Conservation (phyloP, 2,329 filamentous ascomycete species). For the Fusarium miscanthi region DNA sequence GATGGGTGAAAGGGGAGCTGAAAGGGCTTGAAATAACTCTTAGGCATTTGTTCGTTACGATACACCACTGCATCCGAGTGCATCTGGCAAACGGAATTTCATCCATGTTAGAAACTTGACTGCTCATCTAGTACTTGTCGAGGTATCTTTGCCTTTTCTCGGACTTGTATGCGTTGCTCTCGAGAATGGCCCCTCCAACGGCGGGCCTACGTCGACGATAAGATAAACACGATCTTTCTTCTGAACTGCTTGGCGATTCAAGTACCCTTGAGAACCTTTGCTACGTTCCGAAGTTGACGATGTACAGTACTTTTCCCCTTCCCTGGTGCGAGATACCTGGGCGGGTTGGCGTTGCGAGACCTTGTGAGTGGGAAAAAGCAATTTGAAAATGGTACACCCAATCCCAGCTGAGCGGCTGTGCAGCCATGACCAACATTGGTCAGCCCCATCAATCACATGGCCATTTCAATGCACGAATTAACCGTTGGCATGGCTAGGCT, state of each 20-base stretch:
- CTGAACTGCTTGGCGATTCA: conserved; percentile 15
- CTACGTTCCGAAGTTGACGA: conserved; percentile 16
- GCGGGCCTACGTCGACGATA: conserved; percentile 16
- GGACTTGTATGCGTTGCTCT: conserved; percentile 8
- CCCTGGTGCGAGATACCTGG: conserved; percentile 29
- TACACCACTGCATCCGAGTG: conserved; percentile 15
- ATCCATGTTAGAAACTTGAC: conserved; percentile 18
- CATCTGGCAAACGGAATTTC: conserved; percentile 18
- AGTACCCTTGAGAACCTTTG: conserved; percentile 36
- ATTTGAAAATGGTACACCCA: conserved; percentile 38
- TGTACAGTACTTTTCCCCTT: conserved; percentile 40
- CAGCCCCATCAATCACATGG: conserved; percentile 45
- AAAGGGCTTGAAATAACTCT: not conserved
- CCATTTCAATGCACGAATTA: conserved; percentile 38
- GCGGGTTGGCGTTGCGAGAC: conserved; percentile 31
- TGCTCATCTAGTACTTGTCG: conserved; percentile 10
- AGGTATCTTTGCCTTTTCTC: conserved; percentile 22
- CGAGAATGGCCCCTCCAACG: conserved; percentile 3
- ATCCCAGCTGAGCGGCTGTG: conserved; percentile 39
- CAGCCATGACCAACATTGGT: conserved; percentile 39
- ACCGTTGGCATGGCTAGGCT: conserved; percentile 36
- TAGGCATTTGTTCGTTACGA: conserved; percentile 22
- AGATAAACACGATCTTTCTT: conserved; percentile 11
- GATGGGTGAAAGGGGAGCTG: conserved; percentile 13
- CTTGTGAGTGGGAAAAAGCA: conserved; percentile 34